A percentile compares a stretch with the other conserved stretches of the same genome.
These are phyloP conservation scores for Aspergillus haitiensis DNA, from an alignment of 495 filamentous ascomycete species.

Conservation along the genomic window DNA sequence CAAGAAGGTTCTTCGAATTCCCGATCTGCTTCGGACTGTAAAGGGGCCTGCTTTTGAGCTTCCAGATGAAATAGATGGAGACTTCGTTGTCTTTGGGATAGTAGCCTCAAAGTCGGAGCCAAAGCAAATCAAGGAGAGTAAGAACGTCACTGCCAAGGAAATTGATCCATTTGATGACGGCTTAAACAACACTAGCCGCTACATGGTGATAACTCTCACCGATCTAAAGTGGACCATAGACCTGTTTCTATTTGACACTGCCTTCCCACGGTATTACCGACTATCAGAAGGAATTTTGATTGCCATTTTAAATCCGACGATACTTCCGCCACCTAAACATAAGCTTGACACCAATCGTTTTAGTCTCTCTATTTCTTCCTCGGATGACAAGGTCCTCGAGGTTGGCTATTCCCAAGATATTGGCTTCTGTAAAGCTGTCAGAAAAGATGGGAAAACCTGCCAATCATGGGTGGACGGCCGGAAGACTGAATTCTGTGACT, in stretches of 20 bases:
- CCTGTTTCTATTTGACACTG: slow-evolving; percentile 86
- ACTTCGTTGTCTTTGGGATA: slow-evolving; percentile 84
- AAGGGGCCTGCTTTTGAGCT: slow-evolving; percentile 82
- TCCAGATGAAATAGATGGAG: slow-evolving; percentile 81
- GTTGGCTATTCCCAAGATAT: slow-evolving; percentile 83
- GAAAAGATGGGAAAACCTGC: slow-evolving; percentile 81
- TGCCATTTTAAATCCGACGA: slow-evolving; percentile 88
- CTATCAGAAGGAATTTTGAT: slow-evolving; percentile 81
- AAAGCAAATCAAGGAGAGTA: slow-evolving; percentile 58
- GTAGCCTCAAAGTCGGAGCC: slow-evolving; percentile 85
- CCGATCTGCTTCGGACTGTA: slow-evolving; percentile 76
- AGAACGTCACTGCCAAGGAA: slow-evolving; percentile 45
- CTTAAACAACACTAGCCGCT: slow-evolving; percentile 65
- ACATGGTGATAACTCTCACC: slow-evolving; percentile 86
- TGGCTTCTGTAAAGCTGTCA: slow-evolving; percentile 80
- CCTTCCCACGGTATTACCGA: slow-evolving; percentile 89
- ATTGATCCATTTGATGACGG: slow-evolving; percentile 53
- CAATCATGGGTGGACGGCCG: slow-evolving; percentile 81
- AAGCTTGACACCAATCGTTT: slow-evolving; percentile 77
- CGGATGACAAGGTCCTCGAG: slow-evolving; percentile 86
- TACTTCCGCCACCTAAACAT: slow-evolving; percentile 78
- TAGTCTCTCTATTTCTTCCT: slow-evolving; percentile 76
- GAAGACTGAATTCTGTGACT: slow-evolving; percentile 90
- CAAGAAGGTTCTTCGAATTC: slow-evolving; percentile 76
- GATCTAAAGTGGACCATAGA: slow-evolving; percentile 91